A percentile compares a stretch with the other conserved stretches of the same genome.
These are phyloP conservation scores for Triangularia setosa DNA, from an alignment of 2,329 filamentous ascomycete species.

Conservation along the genomic window DNA sequence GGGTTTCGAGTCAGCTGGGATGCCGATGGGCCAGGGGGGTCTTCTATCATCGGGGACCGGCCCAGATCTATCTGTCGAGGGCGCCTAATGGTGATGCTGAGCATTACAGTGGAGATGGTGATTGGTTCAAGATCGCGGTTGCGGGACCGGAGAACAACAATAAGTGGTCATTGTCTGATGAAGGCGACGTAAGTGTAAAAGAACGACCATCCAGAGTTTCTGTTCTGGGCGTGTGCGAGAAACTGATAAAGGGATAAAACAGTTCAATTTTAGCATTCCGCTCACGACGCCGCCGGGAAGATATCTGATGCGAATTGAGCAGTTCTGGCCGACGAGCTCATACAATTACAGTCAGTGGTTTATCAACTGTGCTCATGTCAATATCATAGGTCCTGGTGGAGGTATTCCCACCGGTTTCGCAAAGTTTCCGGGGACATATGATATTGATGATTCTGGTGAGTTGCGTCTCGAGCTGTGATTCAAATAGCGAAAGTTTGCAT, in stretches of 20 bases:
- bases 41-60: slow-evolving; percentile 17
- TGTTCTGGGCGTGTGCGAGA: background rate
- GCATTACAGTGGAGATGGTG: slow-evolving; percentile 14
- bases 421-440: slow-evolving; percentile 16
- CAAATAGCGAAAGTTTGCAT: background rate
- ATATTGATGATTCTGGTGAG: slow-evolving; percentile 14
- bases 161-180: slow-evolving; percentile 10
- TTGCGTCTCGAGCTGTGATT: too few relatives aligned
- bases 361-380: slow-evolving; percentile 20
- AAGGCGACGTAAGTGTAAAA: slow-evolving; percentile 3
- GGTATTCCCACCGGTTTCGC: slow-evolving; percentile 15
- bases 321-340: slow-evolving; percentile 7
- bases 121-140: slow-evolving; percentile 23
- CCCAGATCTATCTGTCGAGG: slow-evolving; percentile 15
- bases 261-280: slow-evolving; percentile 22
- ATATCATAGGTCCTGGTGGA: slow-evolving; percentile 17
- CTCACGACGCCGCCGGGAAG: slow-evolving; percentile 17
- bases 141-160: slow-evolving; percentile 8
- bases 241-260: background rate
- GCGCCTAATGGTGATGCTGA: slow-evolving; percentile 13
- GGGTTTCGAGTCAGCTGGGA: slow-evolving; percentile 19
- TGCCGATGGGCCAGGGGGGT: slow-evolving; percentile 8
- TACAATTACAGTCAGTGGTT: slow-evolving; percentile 16
- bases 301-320: slow-evolving; percentile 21
- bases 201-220: background rate